Evolutionary conservation across 2,329 filamentous ascomycete species (phyloP).

Genomic region (Tricladium varicosporioides): DNA sequence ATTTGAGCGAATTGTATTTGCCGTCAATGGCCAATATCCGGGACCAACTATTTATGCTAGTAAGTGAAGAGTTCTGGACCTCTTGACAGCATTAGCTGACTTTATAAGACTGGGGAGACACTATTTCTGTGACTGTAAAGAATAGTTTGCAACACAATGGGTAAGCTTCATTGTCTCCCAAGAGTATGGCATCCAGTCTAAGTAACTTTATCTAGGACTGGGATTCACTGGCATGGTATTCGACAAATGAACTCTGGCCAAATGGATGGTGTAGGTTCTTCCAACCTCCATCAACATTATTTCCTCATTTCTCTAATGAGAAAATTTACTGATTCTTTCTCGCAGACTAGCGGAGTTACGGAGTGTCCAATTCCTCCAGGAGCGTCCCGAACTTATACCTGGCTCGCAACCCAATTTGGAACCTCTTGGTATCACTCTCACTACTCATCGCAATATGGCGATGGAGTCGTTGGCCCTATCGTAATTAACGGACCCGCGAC

Average conservation of each 20-base stretch:
- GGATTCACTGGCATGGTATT: conserved; percentile 48
- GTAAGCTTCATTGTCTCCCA: background rate
- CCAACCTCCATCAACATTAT: too few relatives aligned
- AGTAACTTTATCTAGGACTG: conserved; percentile 6
- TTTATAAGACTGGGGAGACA: conserved; percentile 28
- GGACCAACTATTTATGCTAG: conserved; percentile 31
- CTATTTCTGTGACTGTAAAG: conserved; percentile 27
- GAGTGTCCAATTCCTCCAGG: conserved; percentile 63
- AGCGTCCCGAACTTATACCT: conserved; percentile 10
- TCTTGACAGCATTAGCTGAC: background rate
- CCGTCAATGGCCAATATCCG: conserved; percentile 32
- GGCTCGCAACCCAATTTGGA: conserved; percentile 36
- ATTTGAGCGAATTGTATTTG: conserved; percentile 20
- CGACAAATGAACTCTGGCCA: conserved; percentile 39
- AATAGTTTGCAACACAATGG: conserved; percentile 35
- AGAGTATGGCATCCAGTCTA: background rate
- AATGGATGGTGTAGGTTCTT: conserved; percentile 38
- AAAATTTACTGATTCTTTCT: background rate
- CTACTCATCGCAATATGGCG: conserved; percentile 28
- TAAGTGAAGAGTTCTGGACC: conserved; percentile 10
- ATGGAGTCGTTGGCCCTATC: conserved; percentile 58
- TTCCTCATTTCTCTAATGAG: too few relatives aligned
- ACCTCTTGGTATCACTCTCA: conserved; percentile 47
- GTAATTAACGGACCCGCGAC: conserved; percentile 59
- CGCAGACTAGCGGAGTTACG: conserved; percentile 34